Conservation (phyloP, 306 rosid species). For the Ochetophila trinervis region DNA sequence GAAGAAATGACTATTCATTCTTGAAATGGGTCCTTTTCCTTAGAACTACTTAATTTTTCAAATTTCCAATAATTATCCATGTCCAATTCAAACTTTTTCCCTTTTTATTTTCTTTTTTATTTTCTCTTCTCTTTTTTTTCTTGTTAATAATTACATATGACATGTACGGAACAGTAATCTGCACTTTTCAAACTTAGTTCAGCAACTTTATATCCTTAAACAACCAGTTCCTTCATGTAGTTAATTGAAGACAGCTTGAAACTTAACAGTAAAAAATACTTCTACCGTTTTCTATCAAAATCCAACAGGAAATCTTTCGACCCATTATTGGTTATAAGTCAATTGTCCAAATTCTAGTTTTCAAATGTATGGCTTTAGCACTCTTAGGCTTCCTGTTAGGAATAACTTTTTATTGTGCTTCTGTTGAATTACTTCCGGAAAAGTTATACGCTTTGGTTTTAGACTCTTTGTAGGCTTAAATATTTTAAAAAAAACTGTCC, state of each 20-base stretch:
- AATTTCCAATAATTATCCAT: conserved; percentile 17
- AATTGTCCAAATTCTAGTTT: background rate
- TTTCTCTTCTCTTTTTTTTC: background rate
- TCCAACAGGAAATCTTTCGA: conserved; percentile 12
- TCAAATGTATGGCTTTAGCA: background rate
- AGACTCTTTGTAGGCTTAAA: too few relatives aligned
- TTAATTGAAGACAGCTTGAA: conserved; percentile 20
- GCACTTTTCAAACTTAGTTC: background rate
- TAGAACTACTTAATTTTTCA: conserved; percentile 24
- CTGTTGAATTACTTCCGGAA: too few relatives aligned
- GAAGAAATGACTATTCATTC: conserved; percentile 12
- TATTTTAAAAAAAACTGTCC: too few relatives aligned
- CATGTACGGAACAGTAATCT: background rate
- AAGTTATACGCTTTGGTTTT: too few relatives aligned
- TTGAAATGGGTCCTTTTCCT: conserved; percentile 22
- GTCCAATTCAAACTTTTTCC: conserved; percentile 13
- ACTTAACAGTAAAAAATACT: background rate
- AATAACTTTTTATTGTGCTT: too few relatives aligned
- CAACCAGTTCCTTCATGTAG: conserved; percentile 24
- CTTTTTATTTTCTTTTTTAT: conserved; percentile 8
- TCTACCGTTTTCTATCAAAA: conserved; percentile 3
- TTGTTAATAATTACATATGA: background rate
- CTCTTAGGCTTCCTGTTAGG: background rate
- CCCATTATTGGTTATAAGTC: background rate
- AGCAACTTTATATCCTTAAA: background rate